Percentiles rank a stretch among this genome's conserved stretches.
These are phyloP conservation scores for Populus davidiana DNA, from an alignment of 345 rosid species.

Conservation along the genomic window DNA sequence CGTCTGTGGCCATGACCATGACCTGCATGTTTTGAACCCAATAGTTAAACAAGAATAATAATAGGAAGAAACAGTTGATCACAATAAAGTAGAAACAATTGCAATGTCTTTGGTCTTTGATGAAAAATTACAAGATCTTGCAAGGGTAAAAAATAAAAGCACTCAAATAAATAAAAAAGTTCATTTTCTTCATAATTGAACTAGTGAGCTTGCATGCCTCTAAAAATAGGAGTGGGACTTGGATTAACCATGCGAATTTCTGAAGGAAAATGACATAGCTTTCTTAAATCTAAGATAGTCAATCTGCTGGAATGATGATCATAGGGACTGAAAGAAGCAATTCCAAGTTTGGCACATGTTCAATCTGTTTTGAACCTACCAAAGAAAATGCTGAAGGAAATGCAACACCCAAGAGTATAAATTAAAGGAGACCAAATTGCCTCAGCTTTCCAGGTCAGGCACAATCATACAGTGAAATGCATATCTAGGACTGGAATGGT, in stretches of 20 bases:
- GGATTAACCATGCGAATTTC: not conserved
- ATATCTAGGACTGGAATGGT: not conserved
- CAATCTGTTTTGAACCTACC: not conserved
- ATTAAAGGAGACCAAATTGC: not conserved
- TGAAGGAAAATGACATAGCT: not conserved
- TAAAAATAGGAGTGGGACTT: not conserved
- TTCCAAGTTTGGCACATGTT: too few species aligned
- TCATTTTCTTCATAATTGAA: not conserved
- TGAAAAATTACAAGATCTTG: not conserved
- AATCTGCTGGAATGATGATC: not conserved
- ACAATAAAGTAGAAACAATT: not conserved
- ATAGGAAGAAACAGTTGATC: not conserved
- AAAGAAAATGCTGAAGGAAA: not conserved
- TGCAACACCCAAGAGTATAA: not conserved
- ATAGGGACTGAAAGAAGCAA: not conserved
- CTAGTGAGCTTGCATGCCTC: not conserved
- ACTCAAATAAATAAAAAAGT: not conserved
- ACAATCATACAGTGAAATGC: not conserved
- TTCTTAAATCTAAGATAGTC: not conserved
- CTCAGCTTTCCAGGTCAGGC: not conserved
- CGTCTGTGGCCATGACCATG: slow-evolving; percentile 31
- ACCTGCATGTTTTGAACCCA: slow-evolving; percentile 28
- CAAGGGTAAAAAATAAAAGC: not conserved
- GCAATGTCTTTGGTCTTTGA: not conserved
- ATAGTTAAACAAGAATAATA: not conserved